Conservation (phyloP, 257 asterid species). For the Ophiorrhiza pumila region DNA sequence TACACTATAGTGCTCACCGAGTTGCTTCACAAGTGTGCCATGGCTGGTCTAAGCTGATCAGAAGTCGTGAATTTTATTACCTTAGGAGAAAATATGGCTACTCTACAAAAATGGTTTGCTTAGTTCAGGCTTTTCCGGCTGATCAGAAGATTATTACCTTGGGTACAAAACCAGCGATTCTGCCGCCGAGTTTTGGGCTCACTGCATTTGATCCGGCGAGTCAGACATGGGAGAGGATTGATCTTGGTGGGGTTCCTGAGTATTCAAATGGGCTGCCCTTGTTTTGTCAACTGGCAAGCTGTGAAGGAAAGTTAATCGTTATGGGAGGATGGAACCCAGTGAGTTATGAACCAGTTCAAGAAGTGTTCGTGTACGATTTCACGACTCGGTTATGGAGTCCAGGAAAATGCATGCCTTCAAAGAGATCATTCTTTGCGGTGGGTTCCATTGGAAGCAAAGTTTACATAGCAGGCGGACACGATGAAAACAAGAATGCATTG, state of each 20-base stretch:
- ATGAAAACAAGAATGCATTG: slow-evolving; percentile 13
- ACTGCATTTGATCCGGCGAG: slow-evolving; percentile 4
- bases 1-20: background rate
- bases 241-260: background rate
- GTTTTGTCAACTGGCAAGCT: slow-evolving; percentile 9
- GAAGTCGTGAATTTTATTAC: slow-evolving; percentile 7
- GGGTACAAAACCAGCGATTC: background rate
- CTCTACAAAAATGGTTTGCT: background rate
- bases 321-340: slow-evolving; percentile 13
- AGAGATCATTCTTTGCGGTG: slow-evolving; percentile 12
- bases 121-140: background rate
- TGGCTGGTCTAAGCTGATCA: background rate
- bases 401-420: slow-evolving; percentile 8
- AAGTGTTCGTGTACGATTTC: slow-evolving; percentile 11
- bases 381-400: slow-evolving; percentile 5
- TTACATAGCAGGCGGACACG: slow-evolving; percentile 12
- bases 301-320: slow-evolving; percentile 8
- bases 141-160: background rate
- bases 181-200: background rate
- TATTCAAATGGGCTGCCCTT: slow-evolving; percentile 8
- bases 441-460: slow-evolving; percentile 3
- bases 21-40: background rate
- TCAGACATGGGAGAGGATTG: slow-evolving; percentile 12
- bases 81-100: background rate
- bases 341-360: slow-evolving; percentile 1